phyloP scores from a whole-genome alignment of 2,329 filamentous ascomycete species.

The Hymenoscyphus fructigenus region DNA sequence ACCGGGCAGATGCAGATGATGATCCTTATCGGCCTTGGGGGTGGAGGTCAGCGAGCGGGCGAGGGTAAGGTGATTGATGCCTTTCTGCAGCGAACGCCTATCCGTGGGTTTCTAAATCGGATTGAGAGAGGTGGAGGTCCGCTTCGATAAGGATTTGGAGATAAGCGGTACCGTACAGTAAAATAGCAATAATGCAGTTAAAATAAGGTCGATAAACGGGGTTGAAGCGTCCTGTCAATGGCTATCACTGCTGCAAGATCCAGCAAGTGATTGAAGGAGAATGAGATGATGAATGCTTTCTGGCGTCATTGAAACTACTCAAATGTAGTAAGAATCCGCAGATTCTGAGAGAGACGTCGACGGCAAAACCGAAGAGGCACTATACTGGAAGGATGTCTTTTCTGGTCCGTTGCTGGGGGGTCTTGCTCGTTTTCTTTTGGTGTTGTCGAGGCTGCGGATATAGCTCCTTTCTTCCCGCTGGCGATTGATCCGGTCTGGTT shows the following conservation, averaged over 20 bases:
- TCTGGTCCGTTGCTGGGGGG: no score
- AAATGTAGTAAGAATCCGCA: not conserved
- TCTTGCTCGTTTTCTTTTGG: no score
- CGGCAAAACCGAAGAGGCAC: not conserved
- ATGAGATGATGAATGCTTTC: slow-evolving; percentile 32
- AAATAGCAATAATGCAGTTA: not conserved
- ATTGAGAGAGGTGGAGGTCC: slow-evolving; percentile 3
- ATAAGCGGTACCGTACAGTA: not conserved
- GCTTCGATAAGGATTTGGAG: slow-evolving; percentile 3
- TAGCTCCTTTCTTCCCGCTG: no score
- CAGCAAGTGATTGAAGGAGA: slow-evolving; percentile 34
- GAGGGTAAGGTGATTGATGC: not conserved
- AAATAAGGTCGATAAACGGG: slow-evolving; percentile 3
- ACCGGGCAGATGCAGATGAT: slow-evolving; percentile 1
- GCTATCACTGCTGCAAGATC: slow-evolving; percentile 28
- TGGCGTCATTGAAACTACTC: slow-evolving; percentile 32
- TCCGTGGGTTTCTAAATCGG: not conserved
- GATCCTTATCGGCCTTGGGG: slow-evolving; percentile 5
- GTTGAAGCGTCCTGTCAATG: slow-evolving; percentile 20
- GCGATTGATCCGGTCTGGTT: no score
- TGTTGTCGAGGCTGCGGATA: no score
- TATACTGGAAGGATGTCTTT: not conserved
- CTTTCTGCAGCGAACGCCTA: no score
- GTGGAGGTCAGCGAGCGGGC: slow-evolving; percentile 14
- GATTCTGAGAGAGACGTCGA: not conserved